These are phyloP conservation scores for Singerocomus inundabilis DNA, from an alignment of 1,284 basidiomycete species.

Conservation along the genomic window DNA sequence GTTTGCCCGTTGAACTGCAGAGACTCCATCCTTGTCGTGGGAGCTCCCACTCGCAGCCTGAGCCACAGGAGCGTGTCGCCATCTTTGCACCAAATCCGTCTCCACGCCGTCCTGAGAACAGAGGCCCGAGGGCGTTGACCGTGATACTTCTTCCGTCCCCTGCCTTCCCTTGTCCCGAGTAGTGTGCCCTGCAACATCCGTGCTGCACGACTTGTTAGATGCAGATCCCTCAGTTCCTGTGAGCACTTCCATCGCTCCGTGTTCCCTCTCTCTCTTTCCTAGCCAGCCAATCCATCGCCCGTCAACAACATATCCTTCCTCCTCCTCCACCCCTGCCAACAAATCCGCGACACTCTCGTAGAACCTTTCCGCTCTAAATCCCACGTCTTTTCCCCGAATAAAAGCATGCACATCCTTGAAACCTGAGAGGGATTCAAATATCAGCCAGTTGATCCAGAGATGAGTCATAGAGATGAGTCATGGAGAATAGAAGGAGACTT, in stretches of 20 bases:
- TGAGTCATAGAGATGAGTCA: too few relatives aligned
- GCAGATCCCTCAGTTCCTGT: slow-evolving; percentile 2
- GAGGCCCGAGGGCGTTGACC: slow-evolving; percentile 1
- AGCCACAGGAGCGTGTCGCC: not conserved
- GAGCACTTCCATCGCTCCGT: not conserved
- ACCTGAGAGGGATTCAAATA: slow-evolving; percentile 15
- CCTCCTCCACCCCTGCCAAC: slow-evolving; percentile 69
- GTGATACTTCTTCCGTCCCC: slow-evolving; percentile 29
- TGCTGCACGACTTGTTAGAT: not conserved
- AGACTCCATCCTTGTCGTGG: not conserved
- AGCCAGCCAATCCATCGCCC: slow-evolving; percentile 19
- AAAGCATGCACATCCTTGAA: slow-evolving; percentile 59
- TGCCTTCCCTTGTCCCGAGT: slow-evolving; percentile 27
- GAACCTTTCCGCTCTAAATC: slow-evolving; percentile 86
- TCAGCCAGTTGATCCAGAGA: not conserved
- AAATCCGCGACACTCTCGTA: slow-evolving; percentile 80
- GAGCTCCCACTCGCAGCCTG: not conserved
- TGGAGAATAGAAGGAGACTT: not conserved
- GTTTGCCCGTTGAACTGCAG: not conserved
- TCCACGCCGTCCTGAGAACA: slow-evolving; percentile 5
- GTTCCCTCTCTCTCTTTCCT: slow-evolving; percentile 18
- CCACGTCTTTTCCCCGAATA: slow-evolving; percentile 84
- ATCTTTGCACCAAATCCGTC: not conserved
- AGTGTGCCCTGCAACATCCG: slow-evolving; percentile 10
- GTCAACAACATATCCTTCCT: slow-evolving; percentile 31